phyloP scores from a whole-genome alignment of 495 filamentous ascomycete genomes.

The Cryomyces minteri region DNA sequence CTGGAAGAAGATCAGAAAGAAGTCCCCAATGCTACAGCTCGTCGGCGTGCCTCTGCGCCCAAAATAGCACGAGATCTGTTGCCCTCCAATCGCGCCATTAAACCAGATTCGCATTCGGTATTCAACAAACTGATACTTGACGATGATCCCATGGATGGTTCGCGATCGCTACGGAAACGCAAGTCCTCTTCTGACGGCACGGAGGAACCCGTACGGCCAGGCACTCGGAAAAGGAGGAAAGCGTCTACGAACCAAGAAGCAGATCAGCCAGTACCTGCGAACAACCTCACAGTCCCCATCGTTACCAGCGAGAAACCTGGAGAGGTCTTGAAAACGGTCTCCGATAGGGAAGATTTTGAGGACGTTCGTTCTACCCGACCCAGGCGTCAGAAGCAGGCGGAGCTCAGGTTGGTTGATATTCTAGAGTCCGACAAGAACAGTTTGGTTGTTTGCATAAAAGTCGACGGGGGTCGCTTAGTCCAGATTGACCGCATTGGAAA shows the following conservation, averaged over 20 bases:
- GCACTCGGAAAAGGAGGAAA: conserved; percentile 18
- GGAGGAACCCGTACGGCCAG: conserved; percentile 20
- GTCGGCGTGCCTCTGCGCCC: conserved; percentile 20
- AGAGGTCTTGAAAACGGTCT: conserved; percentile 13
- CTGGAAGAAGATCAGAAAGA: conserved; percentile 26
- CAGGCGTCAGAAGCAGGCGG: conserved; percentile 7
- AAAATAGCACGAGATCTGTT: conserved; percentile 49
- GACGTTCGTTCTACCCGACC: neutral
- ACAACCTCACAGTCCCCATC: neutral
- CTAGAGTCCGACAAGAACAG: conserved; percentile 20
- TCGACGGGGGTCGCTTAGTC: conserved; percentile 38
- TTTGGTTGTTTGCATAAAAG: conserved; percentile 37
- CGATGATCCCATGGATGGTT: conserved; percentile 71
- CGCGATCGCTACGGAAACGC: conserved; percentile 70
- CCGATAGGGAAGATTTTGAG: neutral
- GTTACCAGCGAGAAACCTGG: conserved; percentile 12
- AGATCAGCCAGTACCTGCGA: neutral
- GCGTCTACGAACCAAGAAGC: conserved; percentile 6
- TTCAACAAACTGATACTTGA: conserved; percentile 65
- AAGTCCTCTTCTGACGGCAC: conserved; percentile 42
- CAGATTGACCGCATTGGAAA: conserved; percentile 34
- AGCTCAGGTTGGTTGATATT: conserved; percentile 15
- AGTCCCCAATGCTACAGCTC: conserved; percentile 16
- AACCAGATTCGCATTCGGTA: conserved; percentile 69
- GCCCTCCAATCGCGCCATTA: conserved; percentile 50